Base-by-base conservation (phyloP, 1,139 yeast species). In the Candida gigantensis region DNA sequence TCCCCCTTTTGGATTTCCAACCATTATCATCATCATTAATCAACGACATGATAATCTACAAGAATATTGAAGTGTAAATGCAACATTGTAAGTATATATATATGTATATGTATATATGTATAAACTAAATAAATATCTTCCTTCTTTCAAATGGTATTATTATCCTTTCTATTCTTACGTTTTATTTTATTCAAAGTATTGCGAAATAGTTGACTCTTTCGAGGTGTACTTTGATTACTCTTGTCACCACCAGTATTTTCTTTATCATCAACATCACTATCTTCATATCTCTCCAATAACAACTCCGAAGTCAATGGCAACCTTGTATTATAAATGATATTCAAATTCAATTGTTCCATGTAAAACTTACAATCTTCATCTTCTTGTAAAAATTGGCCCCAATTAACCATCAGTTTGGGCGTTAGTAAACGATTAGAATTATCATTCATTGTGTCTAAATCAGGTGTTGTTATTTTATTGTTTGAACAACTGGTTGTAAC, bases 341-440 rank as follows among this genome's bases (percentile, higher is more conserved):
- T 23, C n/a, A 23, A 23, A 10, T 23, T 23, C 6, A 23, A 23
- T n/a, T 23, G 25, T 11, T 23, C 25, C 25, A 23, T 23, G 6
- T 23, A 23, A 23, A 23, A 23, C n/a, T n/a, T 23, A n/a, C 12
- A n/a, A 23, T 23, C 25, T 4, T 23, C 25, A 10, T 23, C 29
- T n/a, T 31, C 34, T 25, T 31, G 34, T 20, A 40, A 34, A 34
- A 40, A 40, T 9, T 34, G 32, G 21, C 27, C 21, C 43, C 40
- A 36, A n/a, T 40, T 18, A 6, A 40, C 27, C 25, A 34, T 32
- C 10, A 24, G 26, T 14, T 33, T 30, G 6, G 25, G 25, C 9
- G 12, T 6, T 6, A 5, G 11, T n/a, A 3, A 9, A 17, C 18
- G 13, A 11, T 31, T 25, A 17, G 16, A 14, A 16, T 17, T 24